Conservation (phyloP, 257 asterid genomes). For the Solanum virginianum region DNA sequence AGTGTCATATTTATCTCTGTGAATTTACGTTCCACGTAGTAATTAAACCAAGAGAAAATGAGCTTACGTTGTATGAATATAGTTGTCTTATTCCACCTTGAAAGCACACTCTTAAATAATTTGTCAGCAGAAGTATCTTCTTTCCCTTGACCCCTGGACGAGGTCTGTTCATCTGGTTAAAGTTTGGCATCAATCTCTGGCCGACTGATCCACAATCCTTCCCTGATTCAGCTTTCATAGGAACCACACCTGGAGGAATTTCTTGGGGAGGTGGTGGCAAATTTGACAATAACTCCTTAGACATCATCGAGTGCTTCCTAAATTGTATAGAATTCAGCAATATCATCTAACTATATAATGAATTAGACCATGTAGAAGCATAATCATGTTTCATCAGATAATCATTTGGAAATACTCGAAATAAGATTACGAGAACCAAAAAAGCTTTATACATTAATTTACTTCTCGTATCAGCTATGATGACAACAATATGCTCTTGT, state of each 20-base stretch:
- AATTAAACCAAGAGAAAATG: not conserved
- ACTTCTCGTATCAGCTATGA: not conserved
- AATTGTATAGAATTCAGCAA: not conserved
- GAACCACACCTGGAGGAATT: conserved; percentile 10
- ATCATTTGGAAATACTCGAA: not conserved
- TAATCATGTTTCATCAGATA: not conserved
- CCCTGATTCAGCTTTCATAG: not conserved
- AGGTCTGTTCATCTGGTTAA: conserved; percentile 1
- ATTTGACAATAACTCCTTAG: not conserved
- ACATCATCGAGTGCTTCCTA: conserved; percentile 6
- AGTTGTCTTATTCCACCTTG: conserved; percentile 9
- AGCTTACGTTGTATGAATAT: conserved; percentile 20
- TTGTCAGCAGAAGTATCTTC: conserved; percentile 18
- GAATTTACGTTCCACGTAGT: not conserved
- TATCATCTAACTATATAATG: not conserved
- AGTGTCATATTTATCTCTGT: not conserved
- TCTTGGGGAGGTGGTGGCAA: conserved; percentile 18
- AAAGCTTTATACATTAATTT: not conserved
- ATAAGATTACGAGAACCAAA: not conserved
- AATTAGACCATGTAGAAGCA: not conserved
- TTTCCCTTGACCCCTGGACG: conserved; percentile 23
- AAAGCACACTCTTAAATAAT: conserved; percentile 25
- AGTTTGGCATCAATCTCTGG: conserved; percentile 5
- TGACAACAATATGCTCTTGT: not conserved
- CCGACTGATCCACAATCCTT: not conserved